Percentiles rank a stretch among this genome's conserved stretches.
Conservation (phyloP, 2,329 filamentous ascomycete genomes). For the Colletotrichum sp. region DNA sequence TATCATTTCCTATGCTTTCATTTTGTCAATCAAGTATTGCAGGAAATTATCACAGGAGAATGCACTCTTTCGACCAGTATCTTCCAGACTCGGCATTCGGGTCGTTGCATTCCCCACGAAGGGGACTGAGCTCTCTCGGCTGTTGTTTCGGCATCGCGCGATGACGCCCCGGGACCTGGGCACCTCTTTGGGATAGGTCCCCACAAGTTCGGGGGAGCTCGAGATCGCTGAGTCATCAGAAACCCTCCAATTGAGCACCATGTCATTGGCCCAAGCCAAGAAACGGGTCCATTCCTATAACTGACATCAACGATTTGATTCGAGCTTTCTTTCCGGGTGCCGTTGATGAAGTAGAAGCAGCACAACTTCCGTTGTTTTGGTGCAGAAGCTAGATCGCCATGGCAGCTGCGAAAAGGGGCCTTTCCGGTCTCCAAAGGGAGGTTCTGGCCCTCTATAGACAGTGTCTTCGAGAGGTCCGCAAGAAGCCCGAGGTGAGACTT, state of each 20-base stretch:
- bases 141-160: neutral
- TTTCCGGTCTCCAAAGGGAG: constrained; percentile 90
- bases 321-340: neutral
- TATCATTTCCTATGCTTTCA: neutral
- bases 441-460: constrained; percentile 85
- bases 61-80: neutral
- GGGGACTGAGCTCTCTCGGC: neutral
- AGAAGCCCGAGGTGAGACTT: constrained; percentile 72
- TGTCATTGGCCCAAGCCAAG: neutral
- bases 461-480: constrained; percentile 80
- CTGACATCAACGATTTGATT: constrained; percentile 14
- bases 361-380: neutral
- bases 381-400: neutral
- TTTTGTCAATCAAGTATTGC: neutral
- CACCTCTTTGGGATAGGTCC: neutral
- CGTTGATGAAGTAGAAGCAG: neutral
- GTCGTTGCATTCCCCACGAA: neutral
- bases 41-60: neutral
- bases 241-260: neutral
- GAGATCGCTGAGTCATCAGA: constrained; percentile 3
- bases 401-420: constrained; percentile 33
- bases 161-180: neutral
- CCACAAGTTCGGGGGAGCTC: neutral
- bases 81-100: neutral
- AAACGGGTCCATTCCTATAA: neutral